Percentiles rank a stretch among this genome's conserved stretches.
These are phyloP conservation scores for Coemansia sp. DNA, from an alignment of 192 early-diverging fungal species.

Conservation along the genomic window DNA sequence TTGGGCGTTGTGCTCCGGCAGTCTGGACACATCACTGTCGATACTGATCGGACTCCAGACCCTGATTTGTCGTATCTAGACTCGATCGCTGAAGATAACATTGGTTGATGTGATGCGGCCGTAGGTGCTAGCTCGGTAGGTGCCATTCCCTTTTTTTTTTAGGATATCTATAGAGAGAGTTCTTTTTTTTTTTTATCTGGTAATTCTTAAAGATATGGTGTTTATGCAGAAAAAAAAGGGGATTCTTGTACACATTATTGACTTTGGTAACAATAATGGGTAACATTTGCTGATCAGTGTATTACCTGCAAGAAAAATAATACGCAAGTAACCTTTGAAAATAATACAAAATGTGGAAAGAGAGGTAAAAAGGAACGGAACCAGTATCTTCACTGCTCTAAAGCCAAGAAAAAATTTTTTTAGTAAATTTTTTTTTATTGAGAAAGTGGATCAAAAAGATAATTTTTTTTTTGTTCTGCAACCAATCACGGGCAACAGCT, in stretches of 20 bases:
- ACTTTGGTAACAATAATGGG: neutral
- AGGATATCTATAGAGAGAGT: neutral
- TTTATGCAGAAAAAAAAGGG: neutral
- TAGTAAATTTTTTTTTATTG: conserved; percentile 1
- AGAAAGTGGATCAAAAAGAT: neutral
- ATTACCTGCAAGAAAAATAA: conserved; percentile 8
- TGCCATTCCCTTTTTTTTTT: conserved; percentile 1
- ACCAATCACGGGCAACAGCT: conserved; percentile 3
- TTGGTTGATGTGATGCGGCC: conserved; percentile 5
- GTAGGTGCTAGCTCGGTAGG: conserved; percentile 10
- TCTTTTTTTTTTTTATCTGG: too few relatives aligned
- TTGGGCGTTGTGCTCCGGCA: conserved; percentile 77
- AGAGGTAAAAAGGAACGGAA: neutral
- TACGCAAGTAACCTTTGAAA: neutral
- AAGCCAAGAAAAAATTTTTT: conserved; percentile 3
- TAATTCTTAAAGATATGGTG: neutral
- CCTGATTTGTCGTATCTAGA: neutral
- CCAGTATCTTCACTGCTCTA: neutral
- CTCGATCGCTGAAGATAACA: conserved; percentile 22
- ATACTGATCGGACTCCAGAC: neutral
- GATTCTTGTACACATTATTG: conserved; percentile 1
- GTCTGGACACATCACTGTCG: conserved; percentile 64
- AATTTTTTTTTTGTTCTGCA: neutral
- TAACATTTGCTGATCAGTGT: conserved; percentile 1
- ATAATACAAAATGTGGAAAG: conserved; percentile 3